Conservation (phyloP, 2,329 filamentous ascomycete genomes). For the Fulvia fulva region DNA sequence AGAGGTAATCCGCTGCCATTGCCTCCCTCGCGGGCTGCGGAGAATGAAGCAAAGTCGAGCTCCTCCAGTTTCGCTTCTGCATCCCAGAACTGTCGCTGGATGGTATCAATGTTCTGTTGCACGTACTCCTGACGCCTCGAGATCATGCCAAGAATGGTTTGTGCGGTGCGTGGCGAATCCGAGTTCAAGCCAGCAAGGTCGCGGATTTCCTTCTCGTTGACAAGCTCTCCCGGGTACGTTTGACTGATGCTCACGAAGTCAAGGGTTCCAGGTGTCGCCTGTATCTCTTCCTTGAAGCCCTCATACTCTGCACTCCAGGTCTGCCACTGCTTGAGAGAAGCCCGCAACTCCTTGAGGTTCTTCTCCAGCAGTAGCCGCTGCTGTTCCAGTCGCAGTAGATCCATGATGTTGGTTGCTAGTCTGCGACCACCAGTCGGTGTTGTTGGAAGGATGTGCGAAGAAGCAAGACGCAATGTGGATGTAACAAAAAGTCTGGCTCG, state of each 20-base stretch:
- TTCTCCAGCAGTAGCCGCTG: constrained; percentile 72
- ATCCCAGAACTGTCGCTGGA: constrained; percentile 67
- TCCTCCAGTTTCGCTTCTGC: constrained; percentile 68
- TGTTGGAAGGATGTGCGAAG: not conserved
- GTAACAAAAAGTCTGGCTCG: not conserved
- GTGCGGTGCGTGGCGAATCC: constrained; percentile 46
- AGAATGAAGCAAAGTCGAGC: constrained; percentile 38
- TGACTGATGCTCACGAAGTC: constrained; percentile 45
- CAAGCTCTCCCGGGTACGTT: constrained; percentile 60
- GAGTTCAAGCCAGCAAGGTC: constrained; percentile 49
- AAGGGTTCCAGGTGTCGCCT: constrained; percentile 34
- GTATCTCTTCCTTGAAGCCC: constrained; percentile 65
- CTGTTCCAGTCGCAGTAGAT: constrained; percentile 65
- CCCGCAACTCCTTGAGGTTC: constrained; percentile 68
- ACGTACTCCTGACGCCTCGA: constrained; percentile 84
- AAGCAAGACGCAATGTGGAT: not conserved
- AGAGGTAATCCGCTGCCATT: constrained; percentile 68
- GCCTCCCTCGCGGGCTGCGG: constrained; percentile 36
- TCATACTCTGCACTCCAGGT: constrained; percentile 91
- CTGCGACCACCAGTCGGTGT: not conserved
- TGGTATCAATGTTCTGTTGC: constrained; percentile 68
- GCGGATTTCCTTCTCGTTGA: constrained; percentile 58
- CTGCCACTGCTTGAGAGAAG: constrained; percentile 81
- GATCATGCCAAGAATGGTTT: constrained; percentile 65
- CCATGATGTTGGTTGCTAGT: constrained; percentile 41